Evolutionary conservation across 2,329 filamentous ascomycete species (phyloP).

Genomic region (Aspergillus pseudoterreus): DNA sequence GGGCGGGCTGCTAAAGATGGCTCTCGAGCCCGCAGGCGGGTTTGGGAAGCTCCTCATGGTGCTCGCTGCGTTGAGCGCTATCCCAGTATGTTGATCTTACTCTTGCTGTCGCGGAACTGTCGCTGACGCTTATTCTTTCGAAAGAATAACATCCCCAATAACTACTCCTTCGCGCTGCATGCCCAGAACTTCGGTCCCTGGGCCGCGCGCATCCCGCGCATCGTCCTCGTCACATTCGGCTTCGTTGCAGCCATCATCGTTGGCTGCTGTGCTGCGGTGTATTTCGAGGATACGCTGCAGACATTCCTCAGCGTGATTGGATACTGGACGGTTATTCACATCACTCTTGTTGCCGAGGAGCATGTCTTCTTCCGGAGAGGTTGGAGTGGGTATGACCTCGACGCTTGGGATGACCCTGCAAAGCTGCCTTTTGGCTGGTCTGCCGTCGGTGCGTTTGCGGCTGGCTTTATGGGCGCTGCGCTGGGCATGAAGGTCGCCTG

Average conservation of each 20-base stretch:
- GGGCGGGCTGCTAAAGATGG: slow-evolving; percentile 30
- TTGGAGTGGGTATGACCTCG: slow-evolving; percentile 32
- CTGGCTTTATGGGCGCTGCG: slow-evolving; percentile 31
- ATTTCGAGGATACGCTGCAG: slow-evolving; percentile 36
- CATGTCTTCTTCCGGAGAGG: slow-evolving; percentile 32
- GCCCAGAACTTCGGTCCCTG: slow-evolving; percentile 33
- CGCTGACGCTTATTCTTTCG: no score
- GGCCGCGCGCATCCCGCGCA: slow-evolving; percentile 29
- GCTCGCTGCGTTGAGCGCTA: slow-evolving; percentile 29
- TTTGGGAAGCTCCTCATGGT: slow-evolving; percentile 35
- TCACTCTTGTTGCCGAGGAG: slow-evolving; percentile 32
- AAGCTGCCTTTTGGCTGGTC: slow-evolving; percentile 33
- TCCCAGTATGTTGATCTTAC: slow-evolving; percentile 21
- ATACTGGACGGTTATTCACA: slow-evolving; percentile 47
- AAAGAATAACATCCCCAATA: slow-evolving; percentile 39
- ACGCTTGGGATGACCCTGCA: slow-evolving; percentile 28
- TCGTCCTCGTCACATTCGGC: slow-evolving; percentile 32
- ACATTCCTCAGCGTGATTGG: slow-evolving; percentile 48
- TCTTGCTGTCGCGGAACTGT: no score
- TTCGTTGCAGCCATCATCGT: slow-evolving; percentile 30
- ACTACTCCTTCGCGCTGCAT: slow-evolving; percentile 35
- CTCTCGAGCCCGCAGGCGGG: slow-evolving; percentile 28
- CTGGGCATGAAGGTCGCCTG: slow-evolving; percentile 34
- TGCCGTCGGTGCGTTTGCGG: slow-evolving; percentile 28
- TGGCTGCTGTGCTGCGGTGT: slow-evolving; percentile 31